These are phyloP conservation scores for Rubus parviflorus DNA, from an alignment of 306 rosid species.

Conservation along the genomic window DNA sequence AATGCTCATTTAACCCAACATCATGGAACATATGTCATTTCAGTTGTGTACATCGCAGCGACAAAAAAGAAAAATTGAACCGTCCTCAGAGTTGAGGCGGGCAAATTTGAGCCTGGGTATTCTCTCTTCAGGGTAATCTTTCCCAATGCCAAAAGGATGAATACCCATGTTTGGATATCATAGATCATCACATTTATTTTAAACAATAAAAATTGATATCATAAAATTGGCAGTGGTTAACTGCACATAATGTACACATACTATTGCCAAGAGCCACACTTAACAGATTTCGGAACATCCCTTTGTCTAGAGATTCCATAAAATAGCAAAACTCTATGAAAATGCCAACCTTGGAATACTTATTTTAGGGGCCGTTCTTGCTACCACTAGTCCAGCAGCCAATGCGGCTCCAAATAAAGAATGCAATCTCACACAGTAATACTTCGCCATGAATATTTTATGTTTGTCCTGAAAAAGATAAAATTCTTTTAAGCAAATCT, in stretches of 20 bases:
- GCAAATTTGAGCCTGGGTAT: too few relatives aligned
- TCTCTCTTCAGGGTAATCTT: too few relatives aligned
- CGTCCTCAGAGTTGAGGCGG: too few relatives aligned
- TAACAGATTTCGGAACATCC: background rate
- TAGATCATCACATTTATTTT: too few relatives aligned
- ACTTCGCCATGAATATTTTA: slow-evolving; percentile 93
- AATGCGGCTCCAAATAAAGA: slow-evolving; percentile 75
- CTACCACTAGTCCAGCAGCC: slow-evolving; percentile 70
- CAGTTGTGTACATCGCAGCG: too few relatives aligned
- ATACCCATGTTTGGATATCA: too few relatives aligned
- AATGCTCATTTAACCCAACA: too few relatives aligned
- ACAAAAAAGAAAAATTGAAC: too few relatives aligned
- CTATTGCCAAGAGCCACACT: background rate
- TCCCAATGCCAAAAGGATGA: too few relatives aligned
- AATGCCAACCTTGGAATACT: slow-evolving; percentile 25
- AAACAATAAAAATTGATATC: too few relatives aligned
- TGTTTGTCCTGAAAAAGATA: slow-evolving; percentile 56
- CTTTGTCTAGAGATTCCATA: background rate
- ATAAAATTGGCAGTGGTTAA: too few relatives aligned
- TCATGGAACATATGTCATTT: too few relatives aligned
- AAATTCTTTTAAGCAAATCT: background rate
- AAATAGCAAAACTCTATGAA: slow-evolving; percentile 3
- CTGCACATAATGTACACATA: background rate
- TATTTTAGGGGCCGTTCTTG: slow-evolving; percentile 40
- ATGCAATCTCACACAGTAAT: slow-evolving; percentile 84